Evolutionary conservation across 2,329 filamentous ascomycete genomes (phyloP), one percentile per base, ranked within the genome.

Genomic region (Trichoderma sp.): DNA sequence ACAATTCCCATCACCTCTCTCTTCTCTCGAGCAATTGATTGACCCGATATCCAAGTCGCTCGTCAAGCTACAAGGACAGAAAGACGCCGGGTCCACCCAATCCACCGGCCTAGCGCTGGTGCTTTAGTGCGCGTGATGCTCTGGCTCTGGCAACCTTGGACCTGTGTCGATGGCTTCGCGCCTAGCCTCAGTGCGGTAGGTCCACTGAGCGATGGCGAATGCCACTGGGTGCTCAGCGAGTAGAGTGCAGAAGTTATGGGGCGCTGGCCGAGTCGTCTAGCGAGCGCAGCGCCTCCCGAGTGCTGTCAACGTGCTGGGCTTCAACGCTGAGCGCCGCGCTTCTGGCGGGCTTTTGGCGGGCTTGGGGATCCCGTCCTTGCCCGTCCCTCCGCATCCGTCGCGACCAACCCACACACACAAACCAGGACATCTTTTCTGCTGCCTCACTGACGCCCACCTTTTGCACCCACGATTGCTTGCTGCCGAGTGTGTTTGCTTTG

Each of bases 341-440:
- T 34, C n/a, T 39, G 61, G 61, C 34, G 34, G 6, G 42, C 37
- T 50, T 58, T 50, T 32, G 64, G 48, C 50, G 52, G 52, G 25
- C 52, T 9, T 19, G 56, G 57, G 56, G 63, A 48, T 65, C 63
- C 63, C 63, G 63, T 65, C 63, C 63, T 65, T 65, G 63, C 67
- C 67, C 67, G 63, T 59, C 63, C 67, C 42, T 68, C 69, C 71
- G 69, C 70, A 71, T 71, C 70, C 72, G 73, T 75, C 74, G 74
- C 73, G 74, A 73, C 74, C 61, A 74, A 74, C 72, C 71, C 71
- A 65, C 67, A 64, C 67, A 64, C 67, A 68, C 67, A 60, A 64
- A 65, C 67, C 64, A 67, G 52, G 27, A 54, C 54, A 19, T 65
- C 42, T 32, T 48, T 48, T 48, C 42, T 48, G 42, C 52, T 45